A percentile compares a stretch with the other conserved stretches of the same genome.
Evolutionary conservation across 192 early-diverging fungal genomes (phyloP).

Genomic region (Mortierella claussenii): DNA sequence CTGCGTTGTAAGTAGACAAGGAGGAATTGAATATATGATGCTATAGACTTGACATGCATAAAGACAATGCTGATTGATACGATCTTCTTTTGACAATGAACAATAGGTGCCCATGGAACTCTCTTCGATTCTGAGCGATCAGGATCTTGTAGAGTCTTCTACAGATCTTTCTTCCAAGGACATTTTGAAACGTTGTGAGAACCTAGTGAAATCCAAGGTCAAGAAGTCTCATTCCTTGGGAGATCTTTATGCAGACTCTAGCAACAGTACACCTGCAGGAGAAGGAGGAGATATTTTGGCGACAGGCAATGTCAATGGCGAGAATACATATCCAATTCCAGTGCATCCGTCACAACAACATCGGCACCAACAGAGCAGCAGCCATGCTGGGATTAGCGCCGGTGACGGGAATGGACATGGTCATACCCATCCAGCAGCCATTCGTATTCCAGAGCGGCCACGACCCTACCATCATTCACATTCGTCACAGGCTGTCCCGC

Average conservation of each 20-base stretch:
- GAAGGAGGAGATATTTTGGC: constrained; percentile 5
- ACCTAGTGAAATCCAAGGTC: constrained; percentile 54
- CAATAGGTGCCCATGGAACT: constrained; percentile 66
- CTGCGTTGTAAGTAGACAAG: constrained; percentile 74
- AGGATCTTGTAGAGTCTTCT: constrained; percentile 56
- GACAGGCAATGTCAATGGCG: constrained; percentile 10
- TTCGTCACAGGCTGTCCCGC: constrained; percentile 35
- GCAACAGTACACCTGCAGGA: constrained; percentile 1
- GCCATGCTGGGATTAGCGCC: no score
- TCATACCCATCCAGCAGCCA: constrained; percentile 5
- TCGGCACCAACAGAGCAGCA: constrained; percentile 14
- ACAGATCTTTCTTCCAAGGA: constrained; percentile 63
- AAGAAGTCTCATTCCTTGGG: constrained; percentile 56
- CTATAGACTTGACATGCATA: no score
- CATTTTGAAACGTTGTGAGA: constrained; percentile 66
- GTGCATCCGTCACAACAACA: not conserved
- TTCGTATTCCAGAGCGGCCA: constrained; percentile 47
- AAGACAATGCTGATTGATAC: no score
- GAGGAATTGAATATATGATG: no score
- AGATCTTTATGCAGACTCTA: constrained; percentile 35
- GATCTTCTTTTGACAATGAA: no score
- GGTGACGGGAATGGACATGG: not conserved
- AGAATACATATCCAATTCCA: not conserved
- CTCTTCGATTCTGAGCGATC: constrained; percentile 59
- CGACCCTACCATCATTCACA: constrained; percentile 49